A percentile compares a stretch with the other conserved stretches of the same genome.
phyloP scores from a whole-genome alignment of 2,329 filamentous ascomycete genomes.

The Ambrosiella xylebori region DNA sequence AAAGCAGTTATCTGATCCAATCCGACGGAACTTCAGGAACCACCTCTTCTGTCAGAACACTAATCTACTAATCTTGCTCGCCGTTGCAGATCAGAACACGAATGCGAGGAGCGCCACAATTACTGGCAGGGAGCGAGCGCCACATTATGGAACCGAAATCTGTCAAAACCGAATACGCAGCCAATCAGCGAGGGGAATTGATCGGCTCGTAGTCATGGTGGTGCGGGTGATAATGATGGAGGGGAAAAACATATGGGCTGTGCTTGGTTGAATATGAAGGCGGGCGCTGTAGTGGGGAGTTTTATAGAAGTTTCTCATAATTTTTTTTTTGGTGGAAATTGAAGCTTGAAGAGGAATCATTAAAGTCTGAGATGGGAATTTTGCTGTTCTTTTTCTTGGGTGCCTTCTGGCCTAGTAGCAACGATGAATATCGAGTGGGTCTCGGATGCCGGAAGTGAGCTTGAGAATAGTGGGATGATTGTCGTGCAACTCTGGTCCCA shows the following conservation, averaged over 20 bases:
- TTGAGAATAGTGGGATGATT: not conserved
- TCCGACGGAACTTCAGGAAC: too few species aligned
- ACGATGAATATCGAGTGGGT: not conserved
- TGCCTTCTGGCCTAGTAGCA: not conserved
- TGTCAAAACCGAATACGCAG: constrained; percentile 6
- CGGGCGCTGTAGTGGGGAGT: too few species aligned
- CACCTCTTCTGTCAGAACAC: not conserved
- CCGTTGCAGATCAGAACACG: constrained; percentile 4
- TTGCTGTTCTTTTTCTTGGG: not conserved
- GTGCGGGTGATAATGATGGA: not conserved
- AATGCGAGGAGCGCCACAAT: constrained; percentile 4
- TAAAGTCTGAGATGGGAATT: not conserved
- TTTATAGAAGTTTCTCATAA: too few species aligned
- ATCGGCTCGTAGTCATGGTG: not conserved
- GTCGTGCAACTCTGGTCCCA: constrained; percentile 2
- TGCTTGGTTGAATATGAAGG: not conserved
- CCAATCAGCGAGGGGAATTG: not conserved
- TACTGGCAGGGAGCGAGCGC: not conserved
- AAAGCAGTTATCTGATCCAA: too few species aligned
- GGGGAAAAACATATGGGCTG: not conserved
- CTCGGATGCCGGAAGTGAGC: constrained; percentile 3
- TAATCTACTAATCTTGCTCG: not conserved
- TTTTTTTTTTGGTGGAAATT: not conserved
- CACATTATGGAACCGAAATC: not conserved
- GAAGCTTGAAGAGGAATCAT: not conserved